A percentile compares a stretch with the other conserved stretches of the same genome.
These are phyloP conservation scores for Boletellus ananiceps DNA, from an alignment of 768 basidiomycete species.

Conservation along the genomic window DNA sequence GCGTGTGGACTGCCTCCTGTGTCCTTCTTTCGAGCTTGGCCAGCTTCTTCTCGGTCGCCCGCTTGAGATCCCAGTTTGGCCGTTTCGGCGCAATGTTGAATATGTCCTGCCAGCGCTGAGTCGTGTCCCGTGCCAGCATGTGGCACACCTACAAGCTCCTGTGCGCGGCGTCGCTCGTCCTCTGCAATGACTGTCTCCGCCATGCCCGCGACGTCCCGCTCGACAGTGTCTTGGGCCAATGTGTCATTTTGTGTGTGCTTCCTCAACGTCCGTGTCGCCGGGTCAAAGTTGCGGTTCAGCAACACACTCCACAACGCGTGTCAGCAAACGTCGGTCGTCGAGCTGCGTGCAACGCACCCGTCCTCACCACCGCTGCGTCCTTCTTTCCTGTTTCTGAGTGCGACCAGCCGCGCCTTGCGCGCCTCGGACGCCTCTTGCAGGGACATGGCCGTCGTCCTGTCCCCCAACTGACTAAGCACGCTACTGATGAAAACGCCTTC, in stretches of 20 bases:
- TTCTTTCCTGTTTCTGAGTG: slow-evolving; percentile 68
- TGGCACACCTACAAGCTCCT: slow-evolving; percentile 72
- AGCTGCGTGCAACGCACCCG: slow-evolving; percentile 34
- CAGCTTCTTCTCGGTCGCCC: slow-evolving; percentile 88
- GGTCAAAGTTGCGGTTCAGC: slow-evolving; percentile 84
- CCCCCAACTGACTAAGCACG: slow-evolving; percentile 32
- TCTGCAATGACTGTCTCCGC: slow-evolving; percentile 82
- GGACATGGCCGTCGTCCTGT: slow-evolving; percentile 40
- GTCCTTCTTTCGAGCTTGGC: slow-evolving; percentile 87
- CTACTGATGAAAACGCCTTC: slow-evolving; percentile 12
- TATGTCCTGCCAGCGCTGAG: slow-evolving; percentile 58
- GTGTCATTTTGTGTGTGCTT: slow-evolving; percentile 58
- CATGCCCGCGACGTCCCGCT: slow-evolving; percentile 77
- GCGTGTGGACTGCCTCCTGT: slow-evolving; percentile 85
- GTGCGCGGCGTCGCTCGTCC: slow-evolving; percentile 77
- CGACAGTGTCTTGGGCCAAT: slow-evolving; percentile 77
- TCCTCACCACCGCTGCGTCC: slow-evolving; percentile 43
- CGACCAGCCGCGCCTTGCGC: slow-evolving; percentile 75
- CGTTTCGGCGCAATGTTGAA: slow-evolving; percentile 98
- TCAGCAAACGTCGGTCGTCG: slow-evolving; percentile 9
- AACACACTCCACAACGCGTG: slow-evolving; percentile 37
- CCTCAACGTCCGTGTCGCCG: slow-evolving; percentile 72
- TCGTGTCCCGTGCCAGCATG: background rate
- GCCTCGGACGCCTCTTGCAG: slow-evolving; percentile 75
- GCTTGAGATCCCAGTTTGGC: slow-evolving; percentile 93